A percentile compares a stretch with the other conserved stretches of the same genome.
These are phyloP conservation scores for Bassia scoparia DNA, from an alignment of 148 eudicot genomes.

Conservation along the genomic window DNA sequence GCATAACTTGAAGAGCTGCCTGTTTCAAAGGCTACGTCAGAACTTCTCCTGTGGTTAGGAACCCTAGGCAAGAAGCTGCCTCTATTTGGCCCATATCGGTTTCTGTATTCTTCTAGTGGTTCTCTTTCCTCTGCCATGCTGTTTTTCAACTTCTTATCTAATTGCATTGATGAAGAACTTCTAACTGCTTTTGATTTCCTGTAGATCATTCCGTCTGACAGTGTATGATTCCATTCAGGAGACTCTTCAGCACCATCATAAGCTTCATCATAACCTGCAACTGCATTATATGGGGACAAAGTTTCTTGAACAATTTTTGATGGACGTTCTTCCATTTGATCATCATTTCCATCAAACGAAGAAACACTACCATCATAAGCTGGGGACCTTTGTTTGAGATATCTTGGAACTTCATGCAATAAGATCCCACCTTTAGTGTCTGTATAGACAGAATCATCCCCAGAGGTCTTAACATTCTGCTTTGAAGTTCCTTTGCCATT, in stretches of 20 bases:
- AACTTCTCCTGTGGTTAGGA: constrained; percentile 34
- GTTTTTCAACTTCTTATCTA: constrained; percentile 32
- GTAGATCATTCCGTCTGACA: neutral
- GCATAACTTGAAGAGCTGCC: constrained; percentile 40
- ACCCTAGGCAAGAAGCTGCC: constrained; percentile 30
- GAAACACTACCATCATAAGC: constrained; percentile 66
- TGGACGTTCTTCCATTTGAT: constrained; percentile 27
- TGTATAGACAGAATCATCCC: constrained; percentile 15
- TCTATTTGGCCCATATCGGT: constrained; percentile 27
- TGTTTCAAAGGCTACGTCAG: constrained; percentile 34
- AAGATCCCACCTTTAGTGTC: neutral
- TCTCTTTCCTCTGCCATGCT: constrained; percentile 25
- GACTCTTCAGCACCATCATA: constrained; percentile 15
- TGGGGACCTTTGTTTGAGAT: constrained; percentile 34
- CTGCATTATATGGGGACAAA: constrained; percentile 17
- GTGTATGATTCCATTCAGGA: constrained; percentile 10
- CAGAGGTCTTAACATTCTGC: constrained; percentile 32
- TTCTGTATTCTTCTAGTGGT: constrained; percentile 23
- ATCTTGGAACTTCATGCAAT: constrained; percentile 18
- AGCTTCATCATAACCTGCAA: constrained; percentile 20
- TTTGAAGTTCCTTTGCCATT: constrained; percentile 24
- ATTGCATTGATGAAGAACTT: constrained; percentile 18
- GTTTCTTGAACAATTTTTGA: constrained; percentile 23
- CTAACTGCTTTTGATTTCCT: constrained; percentile 26
- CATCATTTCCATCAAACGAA: constrained; percentile 66